Base-by-base conservation (phyloP, 176 grass and related monocot species). In the Cocos nucifera region DNA sequence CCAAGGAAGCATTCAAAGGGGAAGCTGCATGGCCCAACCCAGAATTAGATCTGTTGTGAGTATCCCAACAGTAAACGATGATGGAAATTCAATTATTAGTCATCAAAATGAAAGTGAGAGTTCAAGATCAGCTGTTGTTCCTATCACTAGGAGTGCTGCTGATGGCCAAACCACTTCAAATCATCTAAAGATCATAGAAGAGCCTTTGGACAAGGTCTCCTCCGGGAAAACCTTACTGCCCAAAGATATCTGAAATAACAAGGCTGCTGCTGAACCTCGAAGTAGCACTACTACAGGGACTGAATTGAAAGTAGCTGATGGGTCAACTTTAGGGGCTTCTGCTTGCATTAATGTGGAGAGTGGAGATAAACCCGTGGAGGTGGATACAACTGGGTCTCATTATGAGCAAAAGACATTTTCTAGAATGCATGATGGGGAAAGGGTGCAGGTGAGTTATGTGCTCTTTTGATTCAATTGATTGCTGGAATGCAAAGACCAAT, bases 391-490 rank as follows among this genome's bases (percentile, higher is more conserved):
- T 23, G 70, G 70, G 15, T 73, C 70, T 63, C 79, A 95, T n/a
- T 98, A 85, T 55, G 66, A 98, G 77, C 76, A 98, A 62, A 92
- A 83, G 67, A 92, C 84, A 53, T 86, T 93, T 72, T 92, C 94
- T 75, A 98, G 84, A 71, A 89, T 79, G 85, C 88, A 76, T 72
- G 94, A 93, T 52, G 94, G 94, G 62, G 94, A 98, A 56, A 21
- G 61, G 1, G 84, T 98, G 19, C 69, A 92, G 87, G 94, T 89
- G 63, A 82, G 70, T 75, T 51, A 22, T 14, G 30, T 22, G 54
- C 19, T 61, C 73, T 54, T 15, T 19, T 3, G 71, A 17, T 72
- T 50, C 17, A 22, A 78, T 78, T 57, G 30, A 62, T 18, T 49
- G 15, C 28, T 61, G 57, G 24, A 62, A 79, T 44, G 35, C 6